Base-by-base conservation (phyloP, 1,139 yeast genomes). In the Geotrichum citri-aurantii region DNA sequence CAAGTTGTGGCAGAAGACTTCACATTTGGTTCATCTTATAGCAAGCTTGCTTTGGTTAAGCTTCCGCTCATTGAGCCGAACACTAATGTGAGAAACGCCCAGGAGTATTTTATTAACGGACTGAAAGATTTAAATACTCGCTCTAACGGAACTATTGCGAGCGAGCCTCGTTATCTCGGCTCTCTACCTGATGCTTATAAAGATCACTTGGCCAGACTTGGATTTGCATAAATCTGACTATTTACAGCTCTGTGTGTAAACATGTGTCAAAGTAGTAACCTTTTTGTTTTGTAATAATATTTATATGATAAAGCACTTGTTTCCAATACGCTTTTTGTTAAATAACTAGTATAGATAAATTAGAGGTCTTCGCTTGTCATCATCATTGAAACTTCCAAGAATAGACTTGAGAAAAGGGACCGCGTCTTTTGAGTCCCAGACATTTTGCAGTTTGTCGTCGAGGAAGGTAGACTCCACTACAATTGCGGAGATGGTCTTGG, bases 11-110 rank as follows among this genome's bases (percentile, higher is more conserved):
- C 80, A 51, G 89, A 85, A 51, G 84, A 85, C 49, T 71, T 81
- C 29, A 78, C 95, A 0, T 93, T 91, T 73, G 98, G 98, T 1
- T 86, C 97, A 0, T 83, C 85, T 55, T 93, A 83, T 72, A 88
- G 95, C 53, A 85, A 81, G 68, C 77, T 93, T 61, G 82, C 81
- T 1, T 81, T 89, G 1, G 84, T 92, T 52, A 78, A 81, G 47
- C 73, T 75, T 19, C 81, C 79, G 63, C 78, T 84, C 6, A 79
- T 81, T 65, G 97, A 93, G 71, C 96, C 97, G 1, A 72, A 84
- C 40, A 79, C 84, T 1, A 75, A 75, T 33, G 71, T 85, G 26
- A 72, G 71, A 58, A 69, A 78, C 49, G 70, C 77, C 1, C 72
- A 69, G 63, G 63, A 66, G 27, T 79, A 70, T 65, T 74, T 79